Conservation (phyloP, 306 rosid species). For the Ormosia semicastrata region DNA sequence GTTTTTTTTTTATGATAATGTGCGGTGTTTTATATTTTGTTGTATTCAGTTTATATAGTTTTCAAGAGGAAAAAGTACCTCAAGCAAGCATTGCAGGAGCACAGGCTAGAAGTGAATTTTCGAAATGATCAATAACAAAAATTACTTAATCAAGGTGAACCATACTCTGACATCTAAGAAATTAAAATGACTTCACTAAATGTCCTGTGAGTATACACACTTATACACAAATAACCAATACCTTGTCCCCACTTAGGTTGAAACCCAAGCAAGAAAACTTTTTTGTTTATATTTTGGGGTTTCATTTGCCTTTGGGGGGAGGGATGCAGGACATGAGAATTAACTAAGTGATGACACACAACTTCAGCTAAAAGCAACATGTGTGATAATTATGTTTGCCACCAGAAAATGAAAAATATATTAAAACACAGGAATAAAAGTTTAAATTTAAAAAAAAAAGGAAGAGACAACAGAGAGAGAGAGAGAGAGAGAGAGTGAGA, state of each 20-base stretch:
- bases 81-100: background rate
- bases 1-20: background rate
- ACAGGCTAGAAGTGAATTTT: background rate
- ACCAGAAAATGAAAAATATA: background rate
- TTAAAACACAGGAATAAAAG: background rate
- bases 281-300: background rate
- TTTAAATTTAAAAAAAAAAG: background rate
- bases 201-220: background rate
- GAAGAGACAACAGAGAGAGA: too few species aligned
- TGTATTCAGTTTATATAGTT: background rate
- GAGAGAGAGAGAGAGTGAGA: background rate
- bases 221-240: background rate
- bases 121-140: background rate
- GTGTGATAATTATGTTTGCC: background rate
- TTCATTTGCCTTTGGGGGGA: background rate
- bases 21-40: background rate
- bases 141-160: background rate
- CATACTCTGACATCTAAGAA: background rate
- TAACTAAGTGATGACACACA: background rate
- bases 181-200: background rate
- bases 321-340: too few species aligned
- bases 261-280: too few species aligned
- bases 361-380: constrained; percentile 4
- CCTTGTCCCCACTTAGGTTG: background rate
- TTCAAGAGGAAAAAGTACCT: background rate